Evolutionary conservation across 2,329 filamentous ascomycete species (phyloP).

Genomic region (Beauveria varroae): DNA sequence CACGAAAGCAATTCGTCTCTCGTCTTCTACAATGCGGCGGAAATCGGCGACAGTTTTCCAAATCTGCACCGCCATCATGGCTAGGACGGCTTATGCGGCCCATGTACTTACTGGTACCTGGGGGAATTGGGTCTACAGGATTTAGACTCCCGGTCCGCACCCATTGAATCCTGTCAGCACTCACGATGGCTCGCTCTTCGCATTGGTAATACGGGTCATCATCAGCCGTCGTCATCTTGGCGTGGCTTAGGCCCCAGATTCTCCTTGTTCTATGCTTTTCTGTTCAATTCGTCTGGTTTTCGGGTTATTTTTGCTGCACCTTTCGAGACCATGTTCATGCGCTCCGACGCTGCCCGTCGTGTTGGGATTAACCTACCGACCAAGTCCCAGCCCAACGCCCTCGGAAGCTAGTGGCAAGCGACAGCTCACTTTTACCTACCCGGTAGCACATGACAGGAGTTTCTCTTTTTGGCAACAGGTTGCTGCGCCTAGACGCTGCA

Average conservation of each 20-base stretch:
- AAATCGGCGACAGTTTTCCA: neutral
- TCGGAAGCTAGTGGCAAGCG: neutral
- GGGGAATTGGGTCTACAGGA: neutral
- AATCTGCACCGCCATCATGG: neutral
- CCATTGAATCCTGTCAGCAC: conserved; percentile 2
- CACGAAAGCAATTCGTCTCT: neutral
- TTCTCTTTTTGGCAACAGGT: neutral
- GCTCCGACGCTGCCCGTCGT: neutral
- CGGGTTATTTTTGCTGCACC: neutral
- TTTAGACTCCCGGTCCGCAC: neutral
- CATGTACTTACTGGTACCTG: conserved; percentile 3
- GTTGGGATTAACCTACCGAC: neutral
- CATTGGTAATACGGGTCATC: neutral
- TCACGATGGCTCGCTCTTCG: neutral
- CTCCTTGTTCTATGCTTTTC: too few species aligned
- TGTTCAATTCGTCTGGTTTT: too few species aligned
- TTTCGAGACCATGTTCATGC: neutral
- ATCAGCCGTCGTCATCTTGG: neutral
- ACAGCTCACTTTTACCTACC: conserved; percentile 5
- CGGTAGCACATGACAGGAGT: conserved; percentile 4
- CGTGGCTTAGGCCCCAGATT: neutral
- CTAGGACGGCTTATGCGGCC: neutral
- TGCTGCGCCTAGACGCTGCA: neutral
- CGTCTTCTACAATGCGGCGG: neutral
- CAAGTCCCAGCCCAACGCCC: conserved; percentile 5